A percentile compares a stretch with the other conserved stretches of the same genome.
These are phyloP conservation scores for Ramularia collo-cygni DNA, from an alignment of 2,329 filamentous ascomycete genomes.

Conservation along the genomic window DNA sequence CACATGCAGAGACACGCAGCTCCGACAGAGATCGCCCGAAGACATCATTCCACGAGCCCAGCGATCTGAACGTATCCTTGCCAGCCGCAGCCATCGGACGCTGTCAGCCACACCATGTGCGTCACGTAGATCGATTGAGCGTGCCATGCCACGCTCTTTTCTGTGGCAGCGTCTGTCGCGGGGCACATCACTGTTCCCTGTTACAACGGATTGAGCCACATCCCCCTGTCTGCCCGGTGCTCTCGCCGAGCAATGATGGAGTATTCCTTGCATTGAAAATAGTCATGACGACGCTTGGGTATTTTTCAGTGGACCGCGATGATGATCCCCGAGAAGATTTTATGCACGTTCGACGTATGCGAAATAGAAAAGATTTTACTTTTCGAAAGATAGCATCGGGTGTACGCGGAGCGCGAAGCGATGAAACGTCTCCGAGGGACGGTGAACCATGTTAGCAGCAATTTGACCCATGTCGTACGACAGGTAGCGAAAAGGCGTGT, in stretches of 20 bases:
- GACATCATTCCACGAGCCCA: conserved; percentile 9
- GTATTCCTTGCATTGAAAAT: background rate
- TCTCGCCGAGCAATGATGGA: background rate
- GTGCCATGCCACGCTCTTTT: background rate
- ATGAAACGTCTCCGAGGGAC: too few species aligned
- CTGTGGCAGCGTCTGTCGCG: background rate
- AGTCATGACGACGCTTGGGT: too few species aligned
- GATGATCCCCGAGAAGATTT: background rate
- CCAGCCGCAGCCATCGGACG: background rate
- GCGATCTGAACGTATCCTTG: too few species aligned
- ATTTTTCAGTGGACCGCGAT: too few species aligned
- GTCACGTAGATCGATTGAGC: conserved; percentile 4
- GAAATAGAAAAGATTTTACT: too few species aligned
- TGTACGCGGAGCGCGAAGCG: background rate
- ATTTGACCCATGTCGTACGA: too few species aligned
- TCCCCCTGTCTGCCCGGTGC: background rate
- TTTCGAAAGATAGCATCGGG: too few species aligned
- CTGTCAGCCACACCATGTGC: conserved; percentile 13
- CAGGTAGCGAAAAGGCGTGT: too few species aligned
- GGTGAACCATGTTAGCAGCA: too few species aligned
- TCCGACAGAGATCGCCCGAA: conserved; percentile 9
- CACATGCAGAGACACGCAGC: conserved; percentile 4
- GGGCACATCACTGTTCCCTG: background rate
- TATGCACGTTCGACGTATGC: background rate
- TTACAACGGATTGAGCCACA: background rate